Conservation (phyloP, 2,329 filamentous ascomycete genomes). For the Triangularia setosa region DNA sequence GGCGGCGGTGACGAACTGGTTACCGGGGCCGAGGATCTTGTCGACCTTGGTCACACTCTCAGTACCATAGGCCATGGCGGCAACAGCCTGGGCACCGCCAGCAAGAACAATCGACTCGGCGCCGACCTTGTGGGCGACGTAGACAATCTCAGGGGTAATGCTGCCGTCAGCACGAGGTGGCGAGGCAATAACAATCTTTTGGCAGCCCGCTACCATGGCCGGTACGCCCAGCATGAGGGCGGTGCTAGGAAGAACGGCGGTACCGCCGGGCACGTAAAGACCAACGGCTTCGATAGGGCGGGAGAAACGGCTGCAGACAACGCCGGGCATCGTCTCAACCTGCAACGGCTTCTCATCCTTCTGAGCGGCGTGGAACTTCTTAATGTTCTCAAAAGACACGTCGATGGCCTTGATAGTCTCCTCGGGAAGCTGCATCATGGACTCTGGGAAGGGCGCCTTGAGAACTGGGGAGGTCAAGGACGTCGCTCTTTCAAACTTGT, state of each 20-base stretch:
- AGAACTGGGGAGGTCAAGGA: conserved; percentile 85
- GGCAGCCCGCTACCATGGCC: conserved; percentile 94
- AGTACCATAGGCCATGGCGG: conserved; percentile 95
- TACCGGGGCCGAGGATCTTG: conserved; percentile 96
- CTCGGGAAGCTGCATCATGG: conserved; percentile 77
- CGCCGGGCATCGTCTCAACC: conserved; percentile 97
- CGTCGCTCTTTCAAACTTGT: conserved; percentile 96
- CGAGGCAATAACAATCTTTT: conserved; percentile 89
- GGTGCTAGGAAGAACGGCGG: conserved; percentile 93
- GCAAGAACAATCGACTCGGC: conserved; percentile 94
- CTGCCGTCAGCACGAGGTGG: conserved; percentile 86
- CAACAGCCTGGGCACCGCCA: conserved; percentile 91
- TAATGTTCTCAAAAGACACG: conserved; percentile 88
- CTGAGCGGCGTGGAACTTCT: conserved; percentile 89
- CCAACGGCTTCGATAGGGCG: conserved; percentile 94
- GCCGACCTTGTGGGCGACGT: conserved; percentile 93
- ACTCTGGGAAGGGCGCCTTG: conserved; percentile 79
- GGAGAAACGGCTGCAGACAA: conserved; percentile 88
- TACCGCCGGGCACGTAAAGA: conserved; percentile 92
- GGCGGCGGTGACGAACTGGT: conserved; percentile 96
- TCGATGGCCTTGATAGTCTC: conserved; percentile 94
- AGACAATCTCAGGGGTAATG: conserved; percentile 94
- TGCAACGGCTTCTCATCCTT: conserved; percentile 75
- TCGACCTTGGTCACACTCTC: conserved; percentile 94
- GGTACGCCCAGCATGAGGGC: conserved; percentile 98